Evolutionary conservation across 345 rosid species (phyloP).

Genomic region (Gossypium sturtianum): DNA sequence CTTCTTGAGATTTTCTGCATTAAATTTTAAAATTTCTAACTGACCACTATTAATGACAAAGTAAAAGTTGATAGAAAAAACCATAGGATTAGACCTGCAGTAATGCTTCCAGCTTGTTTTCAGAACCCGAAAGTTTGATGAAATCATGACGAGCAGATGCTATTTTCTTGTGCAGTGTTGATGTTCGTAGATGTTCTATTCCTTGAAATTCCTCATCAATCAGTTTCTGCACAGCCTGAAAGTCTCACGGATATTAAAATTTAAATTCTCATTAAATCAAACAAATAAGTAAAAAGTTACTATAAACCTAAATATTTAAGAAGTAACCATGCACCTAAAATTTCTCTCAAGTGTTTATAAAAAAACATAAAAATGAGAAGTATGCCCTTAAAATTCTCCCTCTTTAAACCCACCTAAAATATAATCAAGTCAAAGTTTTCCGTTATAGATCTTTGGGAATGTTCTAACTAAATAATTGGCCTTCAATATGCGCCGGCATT

Average conservation of each 20-base stretch:
- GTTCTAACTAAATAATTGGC: background rate
- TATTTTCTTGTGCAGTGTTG: slow-evolving; percentile 83
- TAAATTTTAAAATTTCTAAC: background rate
- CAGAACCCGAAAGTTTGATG: slow-evolving; percentile 76
- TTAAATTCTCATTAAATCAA: background rate
- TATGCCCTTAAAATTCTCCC: background rate
- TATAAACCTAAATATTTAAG: background rate
- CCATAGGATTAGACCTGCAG: slow-evolving; percentile 51
- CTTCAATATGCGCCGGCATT: background rate
- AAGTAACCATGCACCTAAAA: background rate
- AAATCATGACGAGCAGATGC: slow-evolving; percentile 94
- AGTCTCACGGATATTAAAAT: slow-evolving; percentile 7
- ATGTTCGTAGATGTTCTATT: slow-evolving; percentile 79
- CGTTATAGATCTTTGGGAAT: background rate
- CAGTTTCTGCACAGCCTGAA: slow-evolving; percentile 88
- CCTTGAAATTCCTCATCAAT: slow-evolving; percentile 93
- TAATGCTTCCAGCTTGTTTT: slow-evolving; percentile 88
- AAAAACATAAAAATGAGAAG: background rate
- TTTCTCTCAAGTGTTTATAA: background rate
- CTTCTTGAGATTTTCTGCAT: slow-evolving; percentile 1
- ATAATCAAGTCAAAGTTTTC: background rate
- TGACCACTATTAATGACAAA: background rate
- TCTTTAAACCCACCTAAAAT: background rate
- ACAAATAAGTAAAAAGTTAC: background rate
- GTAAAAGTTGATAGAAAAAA: slow-evolving; percentile 2